phyloP scores from a whole-genome alignment of 2,329 filamentous ascomycete genomes.

The Pseudomassariella vexata region DNA sequence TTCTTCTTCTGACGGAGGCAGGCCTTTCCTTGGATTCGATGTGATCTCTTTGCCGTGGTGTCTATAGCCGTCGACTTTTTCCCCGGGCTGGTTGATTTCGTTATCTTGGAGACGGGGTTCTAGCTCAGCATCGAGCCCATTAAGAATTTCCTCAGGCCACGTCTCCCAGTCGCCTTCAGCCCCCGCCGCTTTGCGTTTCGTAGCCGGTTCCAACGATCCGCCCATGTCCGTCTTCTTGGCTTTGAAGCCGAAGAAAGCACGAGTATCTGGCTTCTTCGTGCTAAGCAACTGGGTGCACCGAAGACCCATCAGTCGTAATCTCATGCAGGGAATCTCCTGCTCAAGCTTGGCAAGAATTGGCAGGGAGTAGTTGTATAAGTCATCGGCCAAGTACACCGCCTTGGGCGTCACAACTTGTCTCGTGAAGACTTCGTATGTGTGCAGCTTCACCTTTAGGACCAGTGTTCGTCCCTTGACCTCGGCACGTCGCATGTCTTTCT shows the following conservation, averaged over 20 bases:
- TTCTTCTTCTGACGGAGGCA: slow-evolving; percentile 27
- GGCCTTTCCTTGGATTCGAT: slow-evolving; percentile 34
- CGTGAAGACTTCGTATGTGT: slow-evolving; percentile 88
- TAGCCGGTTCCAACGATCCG: slow-evolving; percentile 8
- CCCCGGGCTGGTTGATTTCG: slow-evolving; percentile 39
- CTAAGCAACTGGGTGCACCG: slow-evolving; percentile 82
- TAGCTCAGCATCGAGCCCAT: slow-evolving; percentile 34
- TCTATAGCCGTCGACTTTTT: slow-evolving; percentile 32
- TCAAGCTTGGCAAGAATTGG: slow-evolving; percentile 82
- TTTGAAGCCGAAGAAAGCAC: slow-evolving; percentile 71
- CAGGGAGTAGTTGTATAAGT: slow-evolving; percentile 74
- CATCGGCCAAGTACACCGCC: slow-evolving; percentile 67
- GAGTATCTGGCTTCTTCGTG: slow-evolving; percentile 73
- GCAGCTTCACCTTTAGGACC: slow-evolving; percentile 86
- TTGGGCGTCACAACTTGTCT: slow-evolving; percentile 72
- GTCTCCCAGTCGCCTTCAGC: slow-evolving; percentile 55
- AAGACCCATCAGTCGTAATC: slow-evolving; percentile 78
- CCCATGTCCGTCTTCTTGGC: slow-evolving; percentile 20
- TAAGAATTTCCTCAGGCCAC: slow-evolving; percentile 61
- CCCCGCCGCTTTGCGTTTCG: slow-evolving; percentile 29
- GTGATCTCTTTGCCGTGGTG: slow-evolving; percentile 47
- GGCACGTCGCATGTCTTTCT: slow-evolving; percentile 74
- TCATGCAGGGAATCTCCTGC: slow-evolving; percentile 75
- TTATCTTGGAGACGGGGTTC: slow-evolving; percentile 31
- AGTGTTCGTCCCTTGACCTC: slow-evolving; percentile 87